phyloP scores from a whole-genome alignment of 805 yeast genomes.

The Saccharomycopsis sp. region DNA sequence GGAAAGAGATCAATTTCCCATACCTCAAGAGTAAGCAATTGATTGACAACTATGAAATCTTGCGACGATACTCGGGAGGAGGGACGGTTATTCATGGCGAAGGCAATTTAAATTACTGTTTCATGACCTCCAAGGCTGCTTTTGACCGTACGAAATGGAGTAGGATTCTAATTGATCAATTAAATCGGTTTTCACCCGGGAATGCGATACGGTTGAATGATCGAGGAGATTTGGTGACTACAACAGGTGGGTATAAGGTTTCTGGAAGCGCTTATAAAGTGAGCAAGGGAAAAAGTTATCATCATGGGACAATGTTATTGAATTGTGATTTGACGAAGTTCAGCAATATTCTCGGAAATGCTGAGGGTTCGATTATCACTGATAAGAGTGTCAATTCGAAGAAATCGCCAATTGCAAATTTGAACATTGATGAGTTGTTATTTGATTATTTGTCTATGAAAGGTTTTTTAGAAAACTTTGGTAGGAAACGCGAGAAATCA shows the following conservation, averaged over 20 bases:
- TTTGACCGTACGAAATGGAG: constrained; percentile 58
- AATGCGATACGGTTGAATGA: constrained; percentile 35
- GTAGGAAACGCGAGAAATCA: background rate
- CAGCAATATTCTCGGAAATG: constrained; percentile 50
- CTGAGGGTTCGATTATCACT: constrained; percentile 33
- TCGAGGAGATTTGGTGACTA: constrained; percentile 57
- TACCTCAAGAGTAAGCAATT: constrained; percentile 7
- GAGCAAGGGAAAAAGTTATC: constrained; percentile 75
- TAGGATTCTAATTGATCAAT: constrained; percentile 36
- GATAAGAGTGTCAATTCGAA: constrained; percentile 67
- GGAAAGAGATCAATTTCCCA: constrained; percentile 72
- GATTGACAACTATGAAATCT: constrained; percentile 47
- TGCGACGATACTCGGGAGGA: constrained; percentile 86
- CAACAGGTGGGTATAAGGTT: constrained; percentile 44
- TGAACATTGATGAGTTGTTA: constrained; percentile 28
- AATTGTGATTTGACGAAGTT: constrained; percentile 55
- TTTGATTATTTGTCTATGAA: constrained; percentile 9
- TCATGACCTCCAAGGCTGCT: constrained; percentile 57
- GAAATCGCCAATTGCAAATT: constrained; percentile 68
- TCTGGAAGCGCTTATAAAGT: constrained; percentile 93
- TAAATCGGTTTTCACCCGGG: constrained; percentile 25
- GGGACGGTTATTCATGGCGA: constrained; percentile 94
- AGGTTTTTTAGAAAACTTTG: constrained; percentile 16
- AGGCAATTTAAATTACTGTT: constrained; percentile 84
- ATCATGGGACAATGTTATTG: constrained; percentile 93